These are phyloP conservation scores for Hypoxylon lenormandii DNA, from an alignment of 495 filamentous ascomycete genomes.

Conservation along the genomic window DNA sequence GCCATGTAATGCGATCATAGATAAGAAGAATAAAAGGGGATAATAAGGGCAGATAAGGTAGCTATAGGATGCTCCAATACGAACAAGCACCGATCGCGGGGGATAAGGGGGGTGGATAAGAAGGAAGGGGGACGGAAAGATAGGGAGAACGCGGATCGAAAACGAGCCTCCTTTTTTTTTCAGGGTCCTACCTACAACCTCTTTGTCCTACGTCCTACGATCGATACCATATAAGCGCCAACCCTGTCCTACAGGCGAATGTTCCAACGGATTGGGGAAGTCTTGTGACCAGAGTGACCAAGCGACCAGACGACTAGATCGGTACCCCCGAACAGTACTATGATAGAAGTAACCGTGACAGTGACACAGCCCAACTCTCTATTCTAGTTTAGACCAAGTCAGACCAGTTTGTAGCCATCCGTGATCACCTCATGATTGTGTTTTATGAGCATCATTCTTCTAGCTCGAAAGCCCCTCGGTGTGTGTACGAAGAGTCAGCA, in stretches of 20 bases:
- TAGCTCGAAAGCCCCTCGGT: too few species aligned
- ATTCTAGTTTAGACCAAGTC: slow-evolving; percentile 24
- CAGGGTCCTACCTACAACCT: slow-evolving; percentile 27
- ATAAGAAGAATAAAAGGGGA: slow-evolving; percentile 23
- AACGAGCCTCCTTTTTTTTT: slow-evolving; percentile 36
- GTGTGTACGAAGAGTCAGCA: slow-evolving; percentile 22
- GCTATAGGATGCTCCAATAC: background rate
- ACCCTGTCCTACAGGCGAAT: slow-evolving; percentile 19
- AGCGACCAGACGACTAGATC: background rate
- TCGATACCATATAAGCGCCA: slow-evolving; percentile 26
- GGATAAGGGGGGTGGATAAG: slow-evolving; percentile 2
- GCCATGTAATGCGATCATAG: slow-evolving; percentile 27
- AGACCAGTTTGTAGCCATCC: slow-evolving; percentile 5
- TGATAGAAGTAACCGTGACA: slow-evolving; percentile 2
- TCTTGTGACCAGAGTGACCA: slow-evolving; percentile 23
- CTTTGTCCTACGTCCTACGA: slow-evolving; percentile 33
- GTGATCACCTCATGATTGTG: slow-evolving; percentile 39
- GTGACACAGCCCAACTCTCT: slow-evolving; percentile 6
- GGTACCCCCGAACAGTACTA: too few species aligned
- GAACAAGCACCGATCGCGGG: slow-evolving; percentile 34
- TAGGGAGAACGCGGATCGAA: slow-evolving; percentile 34
- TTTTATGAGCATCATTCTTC: slow-evolving; percentile 21
- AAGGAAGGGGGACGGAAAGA: slow-evolving; percentile 8
- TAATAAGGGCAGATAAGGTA: too few species aligned
- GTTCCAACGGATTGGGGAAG: slow-evolving; percentile 30